Evolutionary conservation across 495 filamentous ascomycete genomes (phyloP), one percentile per base, ranked within the genome.

Genomic region (Aspergillus olivimuriae): DNA sequence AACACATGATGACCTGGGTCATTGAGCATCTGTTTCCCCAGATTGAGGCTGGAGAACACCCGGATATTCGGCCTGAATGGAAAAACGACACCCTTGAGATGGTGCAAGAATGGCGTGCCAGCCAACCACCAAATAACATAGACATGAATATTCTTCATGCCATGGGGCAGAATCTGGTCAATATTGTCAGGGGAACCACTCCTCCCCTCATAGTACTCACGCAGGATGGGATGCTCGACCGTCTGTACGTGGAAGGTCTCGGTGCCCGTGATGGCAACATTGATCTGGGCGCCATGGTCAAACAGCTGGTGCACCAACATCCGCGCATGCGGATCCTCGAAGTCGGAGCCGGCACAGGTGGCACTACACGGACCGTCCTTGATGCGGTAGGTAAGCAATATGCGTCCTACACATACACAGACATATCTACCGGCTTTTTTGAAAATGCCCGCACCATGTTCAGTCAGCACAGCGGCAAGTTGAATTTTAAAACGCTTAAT

Each of bases 401-500:
- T 18, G 40, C 46, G 1, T 60, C 65, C 12, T 77, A 76, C 38
- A 78, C 69, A 2, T 66, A 55, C 37, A 68, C 62, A 1, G 64
- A 68, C 46, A 58, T 68, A 18, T 68, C 64, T 0, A 48, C 50
- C 10, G 62, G 46, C 0, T 66, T 66, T 32, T 66, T 66, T 15
- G 57, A 65, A 26, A 52, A 60, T 11, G 65, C 58, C 0, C 44
- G 45, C 18, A 34, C 18, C 1, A 44, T 41, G 0, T 60, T 69
- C 12, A 41, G 43, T 5, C 33, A 41, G 21, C 50, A 60, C 32
- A 35, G 18, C 1, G 55, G 66, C 22, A 60, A 57, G 9, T 69
- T 80, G 60, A 53, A 48, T 4, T 82, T 67, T 56, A 65, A 74
- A 38, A 46, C 48, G 0, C 52, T 81, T 0, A 66, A 80, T 50